Percentiles rank a stretch among this genome's conserved stretches.
These are phyloP conservation scores for Cordyceps tenuipes DNA, from an alignment of 2,329 filamentous ascomycete species.

Conservation along the genomic window DNA sequence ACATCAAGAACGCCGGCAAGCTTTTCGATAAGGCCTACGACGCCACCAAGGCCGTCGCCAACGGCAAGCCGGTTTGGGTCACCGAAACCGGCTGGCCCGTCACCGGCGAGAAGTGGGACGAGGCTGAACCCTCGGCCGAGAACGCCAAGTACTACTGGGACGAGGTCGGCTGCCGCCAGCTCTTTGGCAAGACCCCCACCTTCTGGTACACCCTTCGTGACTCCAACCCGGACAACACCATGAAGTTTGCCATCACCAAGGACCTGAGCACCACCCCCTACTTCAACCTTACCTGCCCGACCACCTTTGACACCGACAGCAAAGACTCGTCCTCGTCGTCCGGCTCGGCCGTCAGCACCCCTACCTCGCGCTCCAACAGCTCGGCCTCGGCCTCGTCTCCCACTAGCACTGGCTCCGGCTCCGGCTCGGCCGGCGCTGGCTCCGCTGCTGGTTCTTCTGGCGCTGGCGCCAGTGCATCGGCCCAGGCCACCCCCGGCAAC, in stretches of 20 bases:
- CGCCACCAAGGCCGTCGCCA: conserved; percentile 35
- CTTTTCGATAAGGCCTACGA: conserved; percentile 46
- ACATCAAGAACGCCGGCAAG: conserved; percentile 44
- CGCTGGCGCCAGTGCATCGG: conserved; percentile 14
- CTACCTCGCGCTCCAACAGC: not conserved
- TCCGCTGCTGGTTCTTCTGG: conserved; percentile 13
- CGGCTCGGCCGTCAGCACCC: conserved; percentile 12
- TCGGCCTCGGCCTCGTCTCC: not conserved
- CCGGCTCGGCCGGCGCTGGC: not conserved
- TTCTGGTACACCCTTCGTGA: conserved; percentile 57
- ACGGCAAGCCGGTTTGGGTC: conserved; percentile 49
- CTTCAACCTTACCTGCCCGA: conserved; percentile 47
- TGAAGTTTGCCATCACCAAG: conserved; percentile 50
- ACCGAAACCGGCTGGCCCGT: conserved; percentile 61
- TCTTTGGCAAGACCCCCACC: conserved; percentile 46
- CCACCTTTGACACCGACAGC: conserved; percentile 28
- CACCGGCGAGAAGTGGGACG: conserved; percentile 42
- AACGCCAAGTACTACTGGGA: conserved; percentile 60
- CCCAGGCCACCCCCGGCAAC: not conserved
- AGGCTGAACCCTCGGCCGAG: conserved; percentile 43
- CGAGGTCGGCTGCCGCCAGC: conserved; percentile 49
- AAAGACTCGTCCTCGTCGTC: not conserved
- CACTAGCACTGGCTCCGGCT: not conserved
- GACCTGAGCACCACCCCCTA: conserved; percentile 42
- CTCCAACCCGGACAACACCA: conserved; percentile 50